phyloP scores from a whole-genome alignment of 1,284 basidiomycete species.

The Leccinum griseonigrum region DNA sequence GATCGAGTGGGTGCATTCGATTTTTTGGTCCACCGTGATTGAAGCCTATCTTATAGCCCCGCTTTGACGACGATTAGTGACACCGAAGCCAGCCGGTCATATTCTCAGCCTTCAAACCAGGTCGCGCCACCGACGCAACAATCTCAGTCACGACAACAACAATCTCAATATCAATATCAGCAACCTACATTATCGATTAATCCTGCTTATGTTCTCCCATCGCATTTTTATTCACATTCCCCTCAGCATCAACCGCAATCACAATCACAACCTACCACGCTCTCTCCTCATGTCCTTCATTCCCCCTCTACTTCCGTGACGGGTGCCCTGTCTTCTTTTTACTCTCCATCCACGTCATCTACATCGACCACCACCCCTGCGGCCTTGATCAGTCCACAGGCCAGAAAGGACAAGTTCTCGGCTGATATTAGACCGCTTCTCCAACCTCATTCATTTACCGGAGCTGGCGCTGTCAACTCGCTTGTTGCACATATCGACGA shows the following conservation, averaged over 20 bases:
- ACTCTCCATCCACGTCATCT: conserved; percentile 30
- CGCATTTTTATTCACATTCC: conserved; percentile 39
- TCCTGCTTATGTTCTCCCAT: conserved; percentile 38
- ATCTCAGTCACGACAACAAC: conserved; percentile 36
- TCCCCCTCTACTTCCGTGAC: conserved; percentile 43
- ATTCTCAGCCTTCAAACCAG: conserved; percentile 35
- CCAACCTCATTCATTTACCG: conserved; percentile 56
- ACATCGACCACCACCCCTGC: conserved; percentile 27
- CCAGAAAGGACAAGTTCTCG: conserved; percentile 51
- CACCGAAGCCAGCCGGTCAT: conserved; percentile 34
- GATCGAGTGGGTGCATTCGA: conserved; percentile 48
- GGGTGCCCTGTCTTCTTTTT: conserved; percentile 38
- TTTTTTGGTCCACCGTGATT: conserved; percentile 6
- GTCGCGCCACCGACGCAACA: conserved; percentile 25
- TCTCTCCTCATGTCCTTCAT: conserved; percentile 66
- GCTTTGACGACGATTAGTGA: conserved; percentile 49
- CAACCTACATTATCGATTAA: conserved; percentile 40
- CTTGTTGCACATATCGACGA: conserved; percentile 55
- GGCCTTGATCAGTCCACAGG: conserved; percentile 30
- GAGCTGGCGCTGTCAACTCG: conserved; percentile 60
- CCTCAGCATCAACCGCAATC: conserved; percentile 35
- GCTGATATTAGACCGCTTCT: conserved; percentile 51
- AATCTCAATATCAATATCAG: conserved; percentile 40
- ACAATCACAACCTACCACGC: conserved; percentile 52
- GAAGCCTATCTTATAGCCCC: conserved; percentile 38